Evolutionary conservation across 1,284 basidiomycete species (phyloP).

Genomic region (Crepidotus sp.): DNA sequence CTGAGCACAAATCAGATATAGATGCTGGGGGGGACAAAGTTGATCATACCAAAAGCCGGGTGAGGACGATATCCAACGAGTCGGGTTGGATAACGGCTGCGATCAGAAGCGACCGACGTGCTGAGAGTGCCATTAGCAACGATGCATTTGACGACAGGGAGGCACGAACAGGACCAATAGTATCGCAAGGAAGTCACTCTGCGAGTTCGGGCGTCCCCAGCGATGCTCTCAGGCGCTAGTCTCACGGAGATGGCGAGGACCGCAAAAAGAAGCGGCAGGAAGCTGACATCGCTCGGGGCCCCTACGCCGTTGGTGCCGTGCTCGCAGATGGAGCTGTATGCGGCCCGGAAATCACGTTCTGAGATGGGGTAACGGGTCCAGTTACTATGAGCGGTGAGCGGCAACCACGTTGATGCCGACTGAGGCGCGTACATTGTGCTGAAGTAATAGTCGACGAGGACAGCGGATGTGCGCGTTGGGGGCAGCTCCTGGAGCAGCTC

Average conservation of each 20-base stretch:
- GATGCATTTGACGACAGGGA: background rate
- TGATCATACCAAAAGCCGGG: conserved; percentile 66
- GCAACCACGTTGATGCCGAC: background rate
- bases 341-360: conserved; percentile 74
- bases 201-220: conserved; percentile 65
- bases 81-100: conserved; percentile 88
- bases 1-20: conserved; percentile 31
- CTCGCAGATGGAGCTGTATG: conserved; percentile 74
- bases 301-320: conserved; percentile 48
- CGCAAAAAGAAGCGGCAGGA: conserved; percentile 85
- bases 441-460: conserved; percentile 72
- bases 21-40: conserved; percentile 7
- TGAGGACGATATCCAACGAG: conserved; percentile 82
- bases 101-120: conserved; percentile 77
- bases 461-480: conserved; percentile 62
- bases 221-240: conserved; percentile 77
- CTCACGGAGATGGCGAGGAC: conserved; percentile 87
- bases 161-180: conserved; percentile 86
- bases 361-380: conserved; percentile 93
- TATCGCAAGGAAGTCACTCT: conserved; percentile 77
- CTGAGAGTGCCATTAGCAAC: conserved; percentile 32
- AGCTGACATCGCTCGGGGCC: conserved; percentile 79
- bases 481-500: conserved; percentile 87
- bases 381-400: conserved; percentile 49
- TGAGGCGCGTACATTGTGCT: conserved; percentile 49